phyloP scores from a whole-genome alignment of 2,329 filamentous ascomycete species.

The Ascocoryne sarcoides region DNA sequence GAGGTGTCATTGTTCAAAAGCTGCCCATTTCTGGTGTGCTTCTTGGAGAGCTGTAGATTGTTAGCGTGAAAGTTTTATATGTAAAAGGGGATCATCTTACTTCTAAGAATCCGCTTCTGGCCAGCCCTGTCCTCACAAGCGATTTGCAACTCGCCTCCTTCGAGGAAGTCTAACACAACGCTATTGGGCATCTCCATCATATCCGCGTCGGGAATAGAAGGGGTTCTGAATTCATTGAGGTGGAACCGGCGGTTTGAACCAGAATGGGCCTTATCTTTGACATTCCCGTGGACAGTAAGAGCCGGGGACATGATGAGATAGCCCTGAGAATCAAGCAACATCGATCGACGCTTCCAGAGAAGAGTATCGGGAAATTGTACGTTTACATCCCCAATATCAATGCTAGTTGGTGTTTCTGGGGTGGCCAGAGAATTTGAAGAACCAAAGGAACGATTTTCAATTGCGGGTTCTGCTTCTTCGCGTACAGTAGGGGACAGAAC shows the following conservation, averaged over 20 bases:
- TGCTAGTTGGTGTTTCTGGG: conserved; percentile 30
- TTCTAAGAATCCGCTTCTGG: conserved; percentile 44
- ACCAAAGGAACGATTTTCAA: conserved; percentile 25
- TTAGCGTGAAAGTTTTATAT: not conserved
- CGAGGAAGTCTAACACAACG: conserved; percentile 51
- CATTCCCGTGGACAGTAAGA: conserved; percentile 40
- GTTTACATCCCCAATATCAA: conserved; percentile 67
- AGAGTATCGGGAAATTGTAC: conserved; percentile 95
- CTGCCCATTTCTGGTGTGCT: not conserved
- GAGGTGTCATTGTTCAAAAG: not conserved
- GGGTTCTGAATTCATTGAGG: conserved; percentile 71
- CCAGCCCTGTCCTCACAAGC: conserved; percentile 54
- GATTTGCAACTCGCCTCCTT: conserved; percentile 55
- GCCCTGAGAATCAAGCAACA: conserved; percentile 76
- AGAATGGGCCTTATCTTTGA: conserved; percentile 39
- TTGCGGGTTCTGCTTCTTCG: conserved; percentile 30
- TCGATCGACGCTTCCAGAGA: conserved; percentile 88
- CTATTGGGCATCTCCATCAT: conserved; percentile 89
- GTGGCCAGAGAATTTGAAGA: conserved; percentile 14
- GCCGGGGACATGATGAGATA: conserved; percentile 72
- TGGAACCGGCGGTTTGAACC: conserved; percentile 71
- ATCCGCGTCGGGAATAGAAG: conserved; percentile 81
- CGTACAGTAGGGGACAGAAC: conserved; percentile 28
- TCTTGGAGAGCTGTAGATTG: not conserved
- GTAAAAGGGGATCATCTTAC: conserved; percentile 23